Conservation (phyloP, 768 basidiomycete genomes). For the Clitopilus passeckerianus region DNA sequence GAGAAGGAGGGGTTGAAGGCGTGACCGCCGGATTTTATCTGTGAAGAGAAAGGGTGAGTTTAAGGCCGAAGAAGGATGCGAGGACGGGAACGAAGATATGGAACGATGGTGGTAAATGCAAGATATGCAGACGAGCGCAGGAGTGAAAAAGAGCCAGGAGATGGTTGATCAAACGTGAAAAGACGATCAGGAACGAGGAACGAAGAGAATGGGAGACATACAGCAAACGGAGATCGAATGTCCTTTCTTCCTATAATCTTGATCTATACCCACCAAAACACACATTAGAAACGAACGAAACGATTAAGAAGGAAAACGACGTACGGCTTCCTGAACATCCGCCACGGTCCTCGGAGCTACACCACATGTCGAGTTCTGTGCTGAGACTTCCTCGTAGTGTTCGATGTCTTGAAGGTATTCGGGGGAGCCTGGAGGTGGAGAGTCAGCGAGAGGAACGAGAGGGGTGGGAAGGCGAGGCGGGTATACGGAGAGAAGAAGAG, state of each 20-base stretch:
- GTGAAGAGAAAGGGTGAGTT: background rate
- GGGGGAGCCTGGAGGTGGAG: background rate
- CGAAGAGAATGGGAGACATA: background rate
- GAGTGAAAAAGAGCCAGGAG: too few relatives aligned
- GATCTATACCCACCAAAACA: background rate
- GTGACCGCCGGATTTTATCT: slow-evolving; percentile 65
- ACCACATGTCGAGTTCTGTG: background rate
- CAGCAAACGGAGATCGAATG: background rate
- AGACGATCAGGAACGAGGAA: too few relatives aligned
- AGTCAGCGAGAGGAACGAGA: background rate
- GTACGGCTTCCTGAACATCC: background rate
- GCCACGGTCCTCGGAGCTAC: background rate
- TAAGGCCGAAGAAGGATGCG: background rate
- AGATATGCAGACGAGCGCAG: too few relatives aligned
- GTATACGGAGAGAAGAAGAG: too few relatives aligned
- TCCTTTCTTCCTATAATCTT: background rate
- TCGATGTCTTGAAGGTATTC: background rate
- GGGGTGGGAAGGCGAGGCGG: too few relatives aligned
- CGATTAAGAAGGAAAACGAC: background rate
- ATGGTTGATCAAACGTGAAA: too few relatives aligned
- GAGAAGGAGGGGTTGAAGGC: slow-evolving; percentile 49
- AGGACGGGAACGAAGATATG: too few relatives aligned
- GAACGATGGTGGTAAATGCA: too few relatives aligned
- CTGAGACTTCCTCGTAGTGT: background rate
- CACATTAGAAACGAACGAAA: background rate